Conservation (phyloP, 1,284 basidiomycete genomes). For the Taiwanofungus camphoratus region DNA sequence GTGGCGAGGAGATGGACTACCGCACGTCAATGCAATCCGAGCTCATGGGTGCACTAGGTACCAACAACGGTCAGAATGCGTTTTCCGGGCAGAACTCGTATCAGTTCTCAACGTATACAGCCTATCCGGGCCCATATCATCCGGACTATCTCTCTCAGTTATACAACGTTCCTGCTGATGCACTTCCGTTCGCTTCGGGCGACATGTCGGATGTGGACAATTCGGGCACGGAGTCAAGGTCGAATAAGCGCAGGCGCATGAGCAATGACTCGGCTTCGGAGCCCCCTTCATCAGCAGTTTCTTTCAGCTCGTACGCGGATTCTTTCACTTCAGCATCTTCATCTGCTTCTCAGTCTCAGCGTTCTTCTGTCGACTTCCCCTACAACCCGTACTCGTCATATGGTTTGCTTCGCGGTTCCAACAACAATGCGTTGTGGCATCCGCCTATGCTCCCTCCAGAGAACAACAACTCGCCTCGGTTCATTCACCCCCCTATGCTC, state of each 20-base stretch:
- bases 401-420: constrained; percentile 44
- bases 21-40: constrained; percentile 45
- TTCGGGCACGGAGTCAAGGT: constrained; percentile 38
- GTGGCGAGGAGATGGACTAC: constrained; percentile 36
- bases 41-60: constrained; percentile 58
- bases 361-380: constrained; percentile 58
- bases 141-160: constrained; percentile 56
- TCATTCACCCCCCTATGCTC: constrained; percentile 59
- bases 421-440: constrained; percentile 57
- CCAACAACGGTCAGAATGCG: constrained; percentile 24
- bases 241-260: constrained; percentile 63
- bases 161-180: constrained; percentile 38
- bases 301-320: constrained; percentile 29
- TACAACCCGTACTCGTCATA: constrained; percentile 32
- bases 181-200: constrained; percentile 41
- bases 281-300: constrained; percentile 37
- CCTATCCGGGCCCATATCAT: constrained; percentile 66
- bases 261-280: constrained; percentile 63
- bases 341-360: constrained; percentile 36
- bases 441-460: constrained; percentile 59
- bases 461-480: constrained; percentile 39
- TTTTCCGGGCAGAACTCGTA: constrained; percentile 28
- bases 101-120: constrained; percentile 24
- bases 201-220: constrained; percentile 37
- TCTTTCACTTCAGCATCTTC: constrained; percentile 35